These are phyloP conservation scores for Ogataea nakhonphanomensis DNA, from an alignment of 805 yeast species.

Conservation along the genomic window DNA sequence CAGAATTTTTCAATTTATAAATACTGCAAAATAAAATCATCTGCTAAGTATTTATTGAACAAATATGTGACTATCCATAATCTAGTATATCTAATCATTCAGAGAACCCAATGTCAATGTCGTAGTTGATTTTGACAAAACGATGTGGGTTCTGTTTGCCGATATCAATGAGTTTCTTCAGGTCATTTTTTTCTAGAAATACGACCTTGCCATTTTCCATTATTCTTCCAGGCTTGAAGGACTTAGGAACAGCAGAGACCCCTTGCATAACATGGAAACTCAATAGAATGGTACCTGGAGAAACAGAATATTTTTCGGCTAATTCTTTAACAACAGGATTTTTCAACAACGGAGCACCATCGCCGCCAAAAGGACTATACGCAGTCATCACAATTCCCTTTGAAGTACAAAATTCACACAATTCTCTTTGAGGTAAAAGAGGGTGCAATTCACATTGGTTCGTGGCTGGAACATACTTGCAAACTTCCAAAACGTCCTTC, in stretches of 20 bases:
- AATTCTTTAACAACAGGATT: conserved; percentile 37
- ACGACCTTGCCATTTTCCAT: conserved; percentile 32
- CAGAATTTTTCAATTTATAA: neutral
- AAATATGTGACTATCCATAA: too few relatives aligned
- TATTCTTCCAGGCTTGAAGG: conserved; percentile 39
- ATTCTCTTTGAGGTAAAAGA: conserved; percentile 35
- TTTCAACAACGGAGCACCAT: conserved; percentile 37
- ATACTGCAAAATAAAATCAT: neutral
- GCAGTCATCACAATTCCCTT: conserved; percentile 37
- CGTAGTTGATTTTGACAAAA: conserved; percentile 1
- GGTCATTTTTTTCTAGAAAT: conserved; percentile 34
- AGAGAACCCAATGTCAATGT: conserved; percentile 5
- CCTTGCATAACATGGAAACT: conserved; percentile 29
- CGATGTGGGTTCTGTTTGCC: conserved; percentile 10
- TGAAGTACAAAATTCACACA: conserved; percentile 29
- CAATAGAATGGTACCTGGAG: conserved; percentile 51
- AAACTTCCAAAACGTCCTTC: conserved; percentile 32
- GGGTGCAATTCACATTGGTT: conserved; percentile 47
- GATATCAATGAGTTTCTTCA: conserved; percentile 17
- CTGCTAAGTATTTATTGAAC: too few relatives aligned
- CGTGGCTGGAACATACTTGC: conserved; percentile 39
- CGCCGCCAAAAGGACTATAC: conserved; percentile 42
- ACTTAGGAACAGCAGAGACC: conserved; percentile 36
- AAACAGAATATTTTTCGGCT: conserved; percentile 50
- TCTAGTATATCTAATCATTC: too few relatives aligned